Evolutionary conservation across 2,329 filamentous ascomycete genomes (phyloP).

Genomic region (Orbilia oligospora): DNA sequence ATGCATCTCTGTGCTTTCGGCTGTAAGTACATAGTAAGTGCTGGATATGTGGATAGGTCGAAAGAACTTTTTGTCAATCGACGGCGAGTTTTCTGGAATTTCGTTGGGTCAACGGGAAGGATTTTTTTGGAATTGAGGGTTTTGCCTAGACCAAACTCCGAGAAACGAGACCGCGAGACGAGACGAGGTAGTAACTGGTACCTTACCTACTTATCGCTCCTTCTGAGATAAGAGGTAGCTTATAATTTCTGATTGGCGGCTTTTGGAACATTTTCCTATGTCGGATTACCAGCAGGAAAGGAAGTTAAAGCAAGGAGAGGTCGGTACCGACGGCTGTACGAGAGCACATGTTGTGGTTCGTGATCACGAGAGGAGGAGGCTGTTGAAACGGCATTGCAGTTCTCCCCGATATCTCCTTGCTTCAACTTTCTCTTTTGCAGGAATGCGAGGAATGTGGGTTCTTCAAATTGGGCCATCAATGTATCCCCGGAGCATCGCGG

Average conservation of each 20-base stretch:
- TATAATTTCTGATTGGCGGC: conserved; percentile 17
- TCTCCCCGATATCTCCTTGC: background rate
- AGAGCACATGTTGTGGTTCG: conserved; percentile 20
- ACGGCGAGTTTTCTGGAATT: conserved; percentile 26
- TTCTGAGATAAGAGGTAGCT: background rate
- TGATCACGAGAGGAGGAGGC: conserved; percentile 21
- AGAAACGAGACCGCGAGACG: conserved; percentile 1
- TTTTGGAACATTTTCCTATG: conserved; percentile 42
- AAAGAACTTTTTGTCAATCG: background rate
- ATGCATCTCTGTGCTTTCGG: background rate
- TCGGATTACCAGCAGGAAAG: conserved; percentile 17
- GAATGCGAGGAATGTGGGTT: conserved; percentile 20
- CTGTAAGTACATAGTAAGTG: background rate
- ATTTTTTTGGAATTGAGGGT: background rate
- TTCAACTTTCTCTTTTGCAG: background rate
- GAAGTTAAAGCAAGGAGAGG: conserved; percentile 15
- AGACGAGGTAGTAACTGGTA: conserved; percentile 5
- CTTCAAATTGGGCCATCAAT: background rate
- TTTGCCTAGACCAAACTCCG: conserved; percentile 1
- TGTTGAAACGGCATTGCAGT: conserved; percentile 31
- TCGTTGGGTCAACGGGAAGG: conserved; percentile 2
- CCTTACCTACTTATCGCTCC: background rate
- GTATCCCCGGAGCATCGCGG: conserved; percentile 25
- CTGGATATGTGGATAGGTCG: conserved; percentile 29
- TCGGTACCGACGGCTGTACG: conserved; percentile 18